Conservation (phyloP, 164 flowering plant genomes). For the Chloranthus sessilifolius region DNA sequence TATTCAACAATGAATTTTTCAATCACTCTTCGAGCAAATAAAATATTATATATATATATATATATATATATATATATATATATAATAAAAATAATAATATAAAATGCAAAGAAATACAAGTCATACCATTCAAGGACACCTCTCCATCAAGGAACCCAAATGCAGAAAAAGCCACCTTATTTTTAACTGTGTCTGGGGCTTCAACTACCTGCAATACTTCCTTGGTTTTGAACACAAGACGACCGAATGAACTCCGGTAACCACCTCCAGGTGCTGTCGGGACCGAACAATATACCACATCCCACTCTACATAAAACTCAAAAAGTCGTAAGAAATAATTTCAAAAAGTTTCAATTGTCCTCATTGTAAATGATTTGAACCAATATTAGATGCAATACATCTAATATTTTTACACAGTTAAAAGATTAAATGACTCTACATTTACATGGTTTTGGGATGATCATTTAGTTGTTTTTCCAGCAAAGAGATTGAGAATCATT, state of each 20-base stretch:
- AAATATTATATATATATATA: too few relatives aligned
- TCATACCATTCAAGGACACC: constrained; percentile 78
- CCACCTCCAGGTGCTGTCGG: constrained; percentile 99
- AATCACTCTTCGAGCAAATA: too few relatives aligned
- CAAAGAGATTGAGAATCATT: too few relatives aligned
- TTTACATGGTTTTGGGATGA: too few relatives aligned
- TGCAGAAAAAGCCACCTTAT: constrained; percentile 70
- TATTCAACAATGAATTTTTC: too few relatives aligned
- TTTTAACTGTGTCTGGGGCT: constrained; percentile 74
- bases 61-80: too few relatives aligned
- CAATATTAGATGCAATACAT: too few relatives aligned
- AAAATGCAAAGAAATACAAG: neutral
- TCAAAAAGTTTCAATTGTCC: neutral
- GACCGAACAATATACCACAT: constrained; percentile 79
- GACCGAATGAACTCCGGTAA: constrained; percentile 78
- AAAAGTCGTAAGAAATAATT: neutral
- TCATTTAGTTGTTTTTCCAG: too few relatives aligned
- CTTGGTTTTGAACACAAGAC: constrained; percentile 68
- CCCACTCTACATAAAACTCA: constrained; percentile 67
- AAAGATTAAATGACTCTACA: too few relatives aligned
- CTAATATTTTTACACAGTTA: too few relatives aligned
- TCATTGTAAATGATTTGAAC: too few relatives aligned
- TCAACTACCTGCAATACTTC: constrained; percentile 89
- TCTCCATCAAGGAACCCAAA: constrained; percentile 82
- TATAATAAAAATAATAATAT: neutral